Base-by-base conservation (phyloP, 2,329 filamentous ascomycete genomes). In the Grosmannia serpens region DNA sequence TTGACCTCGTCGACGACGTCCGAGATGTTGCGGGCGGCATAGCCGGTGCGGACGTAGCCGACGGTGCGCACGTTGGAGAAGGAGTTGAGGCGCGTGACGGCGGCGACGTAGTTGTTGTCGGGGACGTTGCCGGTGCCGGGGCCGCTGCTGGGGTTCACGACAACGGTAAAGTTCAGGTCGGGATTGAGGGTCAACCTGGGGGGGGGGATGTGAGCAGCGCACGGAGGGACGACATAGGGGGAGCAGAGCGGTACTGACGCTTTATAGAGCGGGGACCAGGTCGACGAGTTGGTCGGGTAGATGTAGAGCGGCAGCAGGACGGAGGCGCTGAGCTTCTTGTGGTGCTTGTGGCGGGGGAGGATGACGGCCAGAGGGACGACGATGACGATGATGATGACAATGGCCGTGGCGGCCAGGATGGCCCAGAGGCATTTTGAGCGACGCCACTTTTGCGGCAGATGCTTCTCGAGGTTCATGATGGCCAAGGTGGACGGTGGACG, bases 121-220 rank as follows among this genome's bases (percentile, higher is more conserved):
- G 57, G 57, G 3, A 52, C 7, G 26, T 15, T 33, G 7, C n/a
- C 26, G n/a, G 31, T 20, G 10, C 61, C 61, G 11, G 61, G 61
- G 1, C 61, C 61, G 20, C 56, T 59, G 59, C 44, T 58, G 35
- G 61, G 61, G 47, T 62, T 62, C 6, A 62, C 57, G 22, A 62
- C 38, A n/a, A 62, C 44, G 22, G 53, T 47, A 31, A 62, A 62
- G 31, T 62, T 58, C 27, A 61, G 24, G 20, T 57, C 29, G 2
- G 57, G 59, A 38, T 59, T 38, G 4, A 44, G n/a, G 7, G 24
- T 29, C 24, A 22, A 56, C 50, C 22, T 15, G 20, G 41, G 50
- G 8, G 54, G 17, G 20, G 4, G 20, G 9, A 3, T 15, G n/a
- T 53, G 6, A 53, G 27, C 38, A 15, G 26, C 24, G 24, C 20